Base-by-base conservation (phyloP, 2,329 filamentous ascomycete genomes). In the Ceratocystis eucalypticola region DNA sequence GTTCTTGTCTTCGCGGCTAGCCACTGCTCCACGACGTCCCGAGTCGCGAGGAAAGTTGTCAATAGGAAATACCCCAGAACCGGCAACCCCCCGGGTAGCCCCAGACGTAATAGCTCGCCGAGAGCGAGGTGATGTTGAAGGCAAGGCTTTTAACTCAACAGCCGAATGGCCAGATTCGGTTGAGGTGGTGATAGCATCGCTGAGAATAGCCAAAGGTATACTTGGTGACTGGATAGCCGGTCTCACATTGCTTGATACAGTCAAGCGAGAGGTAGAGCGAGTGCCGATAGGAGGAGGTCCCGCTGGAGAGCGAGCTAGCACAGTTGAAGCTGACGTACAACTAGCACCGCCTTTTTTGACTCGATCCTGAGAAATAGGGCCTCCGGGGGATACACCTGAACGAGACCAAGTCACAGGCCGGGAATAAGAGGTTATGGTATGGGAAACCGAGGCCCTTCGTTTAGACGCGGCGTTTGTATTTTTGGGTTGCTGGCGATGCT, bases 1-100 rank as follows among this genome's bases (percentile, higher is more conserved):
- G 74, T 95, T 88, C 73, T 88, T 90, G 73, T 96, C 90, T 74
- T 94, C 90, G 44, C 89, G 82, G 71, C 86, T 91, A 20, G 85
- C 83, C 30, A 85, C 84, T 22, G 83, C 76, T 61, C 67, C 66
- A 44, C 66, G 66, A 7, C 66, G 64, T n/a, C 66, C 66, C 30
- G 66, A 66, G 7, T 68, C 66, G 10, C 66, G 66, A 1, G 63
- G 46, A n/a, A 66, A 68, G 64, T 65, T 65, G 20, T 68, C 66
- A 3, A 68, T 22, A 12, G 59, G 55, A 28, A 68, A 68, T 2
- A 68, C 66, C 12, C 66, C 66, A 12, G 66, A 68, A 2, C 66
- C 66, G 6, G 64, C 53, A 61, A 68, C 59, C n/a, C 66, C 66
- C 1, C 66, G 63, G 5, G 64, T 67, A 12, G 55, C 62, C 7